phyloP scores from a whole-genome alignment of 495 filamentous ascomycete species.

The Daldinia caldariorum region DNA sequence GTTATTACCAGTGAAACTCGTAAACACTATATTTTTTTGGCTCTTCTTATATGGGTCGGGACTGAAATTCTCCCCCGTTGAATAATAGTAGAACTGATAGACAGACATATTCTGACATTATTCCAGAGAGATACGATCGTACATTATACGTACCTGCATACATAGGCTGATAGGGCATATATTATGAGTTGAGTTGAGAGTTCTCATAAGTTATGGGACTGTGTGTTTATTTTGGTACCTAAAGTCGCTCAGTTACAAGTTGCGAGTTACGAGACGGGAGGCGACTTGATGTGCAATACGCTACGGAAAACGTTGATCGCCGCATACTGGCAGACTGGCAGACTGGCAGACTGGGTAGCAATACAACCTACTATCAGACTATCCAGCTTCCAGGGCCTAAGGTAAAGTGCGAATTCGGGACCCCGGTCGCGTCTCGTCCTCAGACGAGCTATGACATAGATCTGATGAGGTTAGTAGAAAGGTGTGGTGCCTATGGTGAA shows the following conservation, averaged over 20 bases:
- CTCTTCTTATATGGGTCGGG: background rate
- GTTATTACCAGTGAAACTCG: background rate
- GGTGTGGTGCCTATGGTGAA: background rate
- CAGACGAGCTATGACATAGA: conserved; percentile 24
- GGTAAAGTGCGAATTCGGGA: conserved; percentile 14
- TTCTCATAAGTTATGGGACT: too few species aligned
- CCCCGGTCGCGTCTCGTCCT: conserved; percentile 16
- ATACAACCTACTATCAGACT: conserved; percentile 12
- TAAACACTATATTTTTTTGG: conserved; percentile 5
- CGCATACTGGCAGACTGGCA: conserved; percentile 17
- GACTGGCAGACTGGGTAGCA: conserved; percentile 18
- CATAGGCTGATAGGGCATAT: too few species aligned
- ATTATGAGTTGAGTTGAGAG: too few species aligned
- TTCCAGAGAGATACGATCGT: too few species aligned
- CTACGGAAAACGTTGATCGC: conserved; percentile 25
- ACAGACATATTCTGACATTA: too few species aligned
- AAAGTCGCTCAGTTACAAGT: conserved; percentile 14
- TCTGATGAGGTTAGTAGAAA: conserved; percentile 31
- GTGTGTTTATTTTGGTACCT: conserved; percentile 10
- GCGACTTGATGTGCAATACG: conserved; percentile 34
- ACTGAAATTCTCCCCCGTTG: background rate
- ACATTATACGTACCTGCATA: too few species aligned
- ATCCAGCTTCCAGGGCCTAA: conserved; percentile 1
- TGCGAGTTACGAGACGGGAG: conserved; percentile 22
- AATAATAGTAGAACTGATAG: background rate